Base-by-base conservation (phyloP, 345 rosid genomes). In the Gynandropsis gynandra region DNA sequence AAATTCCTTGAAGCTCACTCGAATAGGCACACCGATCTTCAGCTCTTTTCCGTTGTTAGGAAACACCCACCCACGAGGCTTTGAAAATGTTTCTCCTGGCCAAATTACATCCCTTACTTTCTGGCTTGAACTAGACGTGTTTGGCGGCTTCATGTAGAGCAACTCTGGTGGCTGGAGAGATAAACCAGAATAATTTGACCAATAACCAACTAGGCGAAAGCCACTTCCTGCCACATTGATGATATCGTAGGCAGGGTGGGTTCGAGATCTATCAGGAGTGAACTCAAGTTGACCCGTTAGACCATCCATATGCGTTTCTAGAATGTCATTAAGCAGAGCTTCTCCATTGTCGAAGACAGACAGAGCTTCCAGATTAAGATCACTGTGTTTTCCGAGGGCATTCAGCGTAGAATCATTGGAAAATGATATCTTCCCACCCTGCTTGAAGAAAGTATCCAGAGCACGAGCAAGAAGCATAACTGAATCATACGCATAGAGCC, bases 11-110 rank as follows among this genome's bases (percentile, higher is more conserved):
- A 66, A 87, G 66, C 96, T 71, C 34, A 63, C 77, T 11, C 96
- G 85, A 66, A 69, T 54, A 0, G 98, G 98, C 54, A 87, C 96
- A 9, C 87, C 98, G 10, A 92, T 77, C 71, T 64, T 75, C 60
- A 92, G 68, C 43, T 65, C 87, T 68, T 80, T 82, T 69, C 98
- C 98, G 50, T 80, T 84, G 75, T 79, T 82, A 1, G 96, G 80
- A 38, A 92, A 87, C 42, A 78, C 98, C 96, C 98, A 92, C 60
- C 98, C 98, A 8, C 93, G 92, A 31, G 98, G 98, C 34, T 57
- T 77, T 20, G 57, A 38, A 51, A 56, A 54, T n/a, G 86, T 72
- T 58, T 87, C 98, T 36, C 98, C 98, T 0, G 96, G 98, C 98
- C 98, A 92, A 47, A 92, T 80, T 48, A 80, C 96, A 50, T 51